A percentile compares a stretch with the other conserved stretches of the same genome.
Evolutionary conservation across 345 rosid genomes (phyloP).

Genomic region (Lepidium didymum): DNA sequence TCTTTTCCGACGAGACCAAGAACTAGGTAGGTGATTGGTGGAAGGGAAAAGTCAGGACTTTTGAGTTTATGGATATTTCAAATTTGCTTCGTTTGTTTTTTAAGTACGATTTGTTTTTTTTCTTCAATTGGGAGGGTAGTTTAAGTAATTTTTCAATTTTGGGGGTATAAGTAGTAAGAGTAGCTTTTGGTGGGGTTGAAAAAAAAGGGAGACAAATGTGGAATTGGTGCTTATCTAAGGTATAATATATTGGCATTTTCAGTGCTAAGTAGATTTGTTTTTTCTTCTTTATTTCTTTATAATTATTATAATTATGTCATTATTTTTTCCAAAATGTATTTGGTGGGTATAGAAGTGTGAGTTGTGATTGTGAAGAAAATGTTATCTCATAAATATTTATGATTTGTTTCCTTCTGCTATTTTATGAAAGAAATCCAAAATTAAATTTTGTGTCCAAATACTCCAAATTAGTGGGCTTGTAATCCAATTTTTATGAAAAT

Average conservation of each 20-base stretch:
- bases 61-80: background rate
- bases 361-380: background rate
- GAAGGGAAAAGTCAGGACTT: background rate
- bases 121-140: conserved; percentile 24
- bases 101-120: conserved; percentile 11
- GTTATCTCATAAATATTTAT: background rate
- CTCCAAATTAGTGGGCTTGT: background rate
- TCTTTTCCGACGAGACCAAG: conserved; percentile 60
- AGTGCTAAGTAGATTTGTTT: background rate
- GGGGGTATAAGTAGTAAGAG: conserved; percentile 23
- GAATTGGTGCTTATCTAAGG: conserved; percentile 1
- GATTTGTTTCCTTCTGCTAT: background rate
- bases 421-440: background rate
- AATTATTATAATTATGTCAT: background rate
- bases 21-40: conserved; percentile 58
- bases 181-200: conserved; percentile 8
- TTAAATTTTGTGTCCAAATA: background rate
- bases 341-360: background rate
- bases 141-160: conserved; percentile 14
- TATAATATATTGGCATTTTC: conserved; percentile 19
- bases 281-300: background rate
- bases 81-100: background rate
- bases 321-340: background rate
- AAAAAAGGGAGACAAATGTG: conserved; percentile 1
- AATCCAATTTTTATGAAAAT: background rate